These are phyloP conservation scores for Picea glauca DNA, from an alignment of 75 land plant genomes.

Conservation along the genomic window DNA sequence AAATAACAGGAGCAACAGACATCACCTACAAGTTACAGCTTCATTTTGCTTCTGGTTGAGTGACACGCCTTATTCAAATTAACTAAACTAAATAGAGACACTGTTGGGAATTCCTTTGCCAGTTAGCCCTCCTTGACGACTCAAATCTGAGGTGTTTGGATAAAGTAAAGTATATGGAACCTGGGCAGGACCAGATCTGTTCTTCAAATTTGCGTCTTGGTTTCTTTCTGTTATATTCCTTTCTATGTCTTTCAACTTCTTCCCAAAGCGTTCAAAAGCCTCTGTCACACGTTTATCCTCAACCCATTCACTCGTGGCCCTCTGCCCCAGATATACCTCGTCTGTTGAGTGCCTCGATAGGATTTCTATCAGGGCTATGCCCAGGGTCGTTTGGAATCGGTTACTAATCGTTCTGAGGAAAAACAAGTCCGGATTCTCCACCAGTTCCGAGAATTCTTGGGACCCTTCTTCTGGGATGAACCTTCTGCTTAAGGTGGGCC, in stretches of 20 bases:
- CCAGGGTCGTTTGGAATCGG: conserved; percentile 20
- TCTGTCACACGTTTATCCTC: conserved; percentile 21
- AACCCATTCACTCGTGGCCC: conserved; percentile 41
- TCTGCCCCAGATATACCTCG: conserved; percentile 65
- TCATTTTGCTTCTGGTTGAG: too few species aligned
- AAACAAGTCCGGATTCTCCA: conserved; percentile 19
- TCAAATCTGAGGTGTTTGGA: not conserved
- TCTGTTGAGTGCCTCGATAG: conserved; percentile 29
- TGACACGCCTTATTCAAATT: too few species aligned
- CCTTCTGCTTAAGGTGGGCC: conserved; percentile 29
- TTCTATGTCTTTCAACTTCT: conserved; percentile 28
- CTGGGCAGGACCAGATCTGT: conserved; percentile 5
- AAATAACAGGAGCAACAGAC: too few species aligned
- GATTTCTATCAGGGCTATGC: conserved; percentile 37
- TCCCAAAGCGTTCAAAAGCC: conserved; percentile 23
- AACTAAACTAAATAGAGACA: conserved; percentile 2
- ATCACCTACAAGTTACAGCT: too few species aligned
- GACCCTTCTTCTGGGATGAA: conserved; percentile 27
- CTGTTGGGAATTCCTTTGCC: conserved; percentile 14
- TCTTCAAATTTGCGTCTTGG: conserved; percentile 7
- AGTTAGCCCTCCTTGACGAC: not conserved
- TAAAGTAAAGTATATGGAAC: conserved; percentile 11
- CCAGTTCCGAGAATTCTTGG: conserved; percentile 19
- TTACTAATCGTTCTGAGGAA: conserved; percentile 15
- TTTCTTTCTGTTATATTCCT: conserved; percentile 36